Evolutionary conservation across 2,329 filamentous ascomycete genomes (phyloP).

Genomic region (Diplodia sapinea): DNA sequence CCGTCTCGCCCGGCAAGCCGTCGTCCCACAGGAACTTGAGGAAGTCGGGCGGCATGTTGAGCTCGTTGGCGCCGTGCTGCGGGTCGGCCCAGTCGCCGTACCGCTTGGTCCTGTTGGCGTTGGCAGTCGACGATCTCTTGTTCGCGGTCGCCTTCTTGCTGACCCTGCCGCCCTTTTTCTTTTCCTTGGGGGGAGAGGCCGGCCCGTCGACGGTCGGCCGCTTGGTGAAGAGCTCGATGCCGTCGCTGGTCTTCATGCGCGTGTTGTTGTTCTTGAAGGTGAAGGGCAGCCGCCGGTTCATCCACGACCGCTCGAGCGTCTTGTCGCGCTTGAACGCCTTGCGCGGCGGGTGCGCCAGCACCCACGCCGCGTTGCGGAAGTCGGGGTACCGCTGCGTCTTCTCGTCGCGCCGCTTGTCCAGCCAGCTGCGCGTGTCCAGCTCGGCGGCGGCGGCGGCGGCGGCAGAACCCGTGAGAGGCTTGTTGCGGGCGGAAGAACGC

Average conservation of each 20-base stretch:
- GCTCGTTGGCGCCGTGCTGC: not conserved
- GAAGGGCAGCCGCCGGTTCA: not conserved
- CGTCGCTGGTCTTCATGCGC: not conserved
- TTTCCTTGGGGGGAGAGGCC: too few species aligned
- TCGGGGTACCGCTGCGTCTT: not conserved
- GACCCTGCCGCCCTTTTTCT: too few species aligned
- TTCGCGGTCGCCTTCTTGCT: too few species aligned
- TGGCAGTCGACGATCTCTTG: not conserved
- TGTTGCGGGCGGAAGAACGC: too few species aligned
- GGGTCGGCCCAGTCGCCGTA: not conserved
- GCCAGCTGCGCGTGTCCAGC: not conserved
- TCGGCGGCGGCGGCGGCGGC: too few species aligned
- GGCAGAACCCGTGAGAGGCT: too few species aligned
- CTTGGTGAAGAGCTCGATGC: not conserved
- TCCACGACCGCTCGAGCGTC: not conserved
- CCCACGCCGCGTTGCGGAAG: not conserved
- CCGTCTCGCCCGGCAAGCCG: too few species aligned
- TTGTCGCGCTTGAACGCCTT: not conserved
- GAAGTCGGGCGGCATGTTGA: not conserved
- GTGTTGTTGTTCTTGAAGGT: constrained; percentile 2
- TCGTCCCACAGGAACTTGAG: not conserved
- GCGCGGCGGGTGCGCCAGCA: not conserved
- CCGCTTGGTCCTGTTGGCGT: too few species aligned
- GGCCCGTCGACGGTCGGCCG: not conserved
- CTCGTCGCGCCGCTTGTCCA: not conserved